A percentile compares a stretch with the other conserved stretches of the same genome.
phyloP scores from a whole-genome alignment of 306 rosid species.

The Inga oerstediana region DNA sequence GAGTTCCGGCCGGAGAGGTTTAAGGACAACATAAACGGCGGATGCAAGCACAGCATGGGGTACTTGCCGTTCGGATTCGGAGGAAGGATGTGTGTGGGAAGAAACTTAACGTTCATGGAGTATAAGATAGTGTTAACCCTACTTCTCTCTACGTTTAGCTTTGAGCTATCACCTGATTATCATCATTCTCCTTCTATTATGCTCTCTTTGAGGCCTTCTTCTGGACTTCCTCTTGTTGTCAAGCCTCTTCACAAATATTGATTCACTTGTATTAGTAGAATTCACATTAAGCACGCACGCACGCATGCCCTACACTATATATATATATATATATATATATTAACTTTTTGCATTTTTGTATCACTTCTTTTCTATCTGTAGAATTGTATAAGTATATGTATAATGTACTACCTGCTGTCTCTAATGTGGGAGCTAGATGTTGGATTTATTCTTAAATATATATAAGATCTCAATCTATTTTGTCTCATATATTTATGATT shows the following conservation, averaged over 20 bases:
- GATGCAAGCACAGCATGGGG: conserved; percentile 91
- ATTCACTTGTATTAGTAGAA: not conserved
- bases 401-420: not conserved
- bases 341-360: not conserved
- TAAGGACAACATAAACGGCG: conserved; percentile 62
- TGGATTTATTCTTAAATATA: too few relatives aligned
- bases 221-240: conserved; percentile 60
- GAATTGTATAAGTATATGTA: not conserved
- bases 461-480: too few relatives aligned
- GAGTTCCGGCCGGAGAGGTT: conserved; percentile 74
- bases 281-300: not conserved
- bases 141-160: conserved; percentile 66
- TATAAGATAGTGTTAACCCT: conserved; percentile 73
- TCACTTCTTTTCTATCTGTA: not conserved
- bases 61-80: conserved; percentile 92
- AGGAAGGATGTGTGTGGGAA: conserved; percentile 93
- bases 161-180: conserved; percentile 64
- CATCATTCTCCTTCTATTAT: conserved; percentile 67
- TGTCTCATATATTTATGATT: too few relatives aligned
- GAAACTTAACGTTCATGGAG: conserved; percentile 82
- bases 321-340: not conserved
- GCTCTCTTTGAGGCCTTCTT: conserved; percentile 76
- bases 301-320: not conserved
- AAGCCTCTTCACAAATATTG: conserved; percentile 37
- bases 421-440: too few relatives aligned